Evolutionary conservation across 345 rosid species (phyloP).

Genomic region (Eucalyptus globulus): DNA sequence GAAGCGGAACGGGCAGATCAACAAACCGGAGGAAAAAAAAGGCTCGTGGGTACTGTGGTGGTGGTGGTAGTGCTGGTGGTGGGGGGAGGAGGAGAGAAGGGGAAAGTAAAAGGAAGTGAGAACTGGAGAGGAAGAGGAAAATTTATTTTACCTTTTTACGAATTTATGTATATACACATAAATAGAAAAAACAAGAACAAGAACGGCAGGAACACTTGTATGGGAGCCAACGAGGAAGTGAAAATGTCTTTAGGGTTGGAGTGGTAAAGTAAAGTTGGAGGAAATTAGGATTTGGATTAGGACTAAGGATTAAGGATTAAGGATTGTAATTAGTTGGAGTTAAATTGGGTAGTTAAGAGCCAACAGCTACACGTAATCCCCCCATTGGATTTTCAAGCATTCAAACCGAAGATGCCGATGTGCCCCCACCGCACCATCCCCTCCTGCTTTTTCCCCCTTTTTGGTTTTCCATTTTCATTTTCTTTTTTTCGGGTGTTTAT

Average conservation of each 20-base stretch:
- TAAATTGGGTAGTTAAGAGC: background rate
- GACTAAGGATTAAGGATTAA: background rate
- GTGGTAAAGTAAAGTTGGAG: background rate
- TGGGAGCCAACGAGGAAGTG: background rate
- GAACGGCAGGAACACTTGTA: background rate
- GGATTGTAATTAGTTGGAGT: background rate
- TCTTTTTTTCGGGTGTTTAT: background rate
- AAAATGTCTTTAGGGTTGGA: background rate
- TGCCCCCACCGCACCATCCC: background rate
- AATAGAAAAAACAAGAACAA: background rate
- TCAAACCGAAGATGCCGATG: background rate
- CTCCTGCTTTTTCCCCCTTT: background rate
- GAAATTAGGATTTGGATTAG: background rate
- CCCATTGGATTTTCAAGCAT: background rate
- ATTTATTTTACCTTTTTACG: background rate
- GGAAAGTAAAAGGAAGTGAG: conserved; percentile 5
- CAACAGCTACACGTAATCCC: background rate
- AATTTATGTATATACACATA: background rate
- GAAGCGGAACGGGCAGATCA: conserved; percentile 49
- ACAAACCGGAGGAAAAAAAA: conserved; percentile 44
- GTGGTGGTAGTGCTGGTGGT: background rate
- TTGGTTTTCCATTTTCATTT: background rate
- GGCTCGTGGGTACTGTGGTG: conserved; percentile 16
- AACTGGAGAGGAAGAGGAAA: background rate
- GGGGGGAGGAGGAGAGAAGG: conserved; percentile 16